These are phyloP conservation scores for Crithidia fasciculata DNA, from an alignment of 208 protist genomes.

Conservation along the genomic window DNA sequence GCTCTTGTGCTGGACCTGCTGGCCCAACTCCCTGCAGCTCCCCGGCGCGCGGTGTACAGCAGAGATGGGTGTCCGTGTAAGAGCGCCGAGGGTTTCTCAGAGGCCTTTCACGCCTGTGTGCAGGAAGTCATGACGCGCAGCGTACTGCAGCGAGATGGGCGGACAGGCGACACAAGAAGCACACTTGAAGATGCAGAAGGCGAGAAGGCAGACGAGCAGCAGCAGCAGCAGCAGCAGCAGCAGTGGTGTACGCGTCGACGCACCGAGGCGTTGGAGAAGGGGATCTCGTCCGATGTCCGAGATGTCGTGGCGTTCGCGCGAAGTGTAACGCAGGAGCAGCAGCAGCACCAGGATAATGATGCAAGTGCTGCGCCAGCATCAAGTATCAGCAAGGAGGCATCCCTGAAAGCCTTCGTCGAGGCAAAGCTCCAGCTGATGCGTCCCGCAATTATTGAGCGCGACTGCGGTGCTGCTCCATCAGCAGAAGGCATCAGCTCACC, in stretches of 20 bases:
- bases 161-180: background rate
- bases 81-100: constrained; percentile 46
- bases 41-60: constrained; percentile 61
- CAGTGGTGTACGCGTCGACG: background rate
- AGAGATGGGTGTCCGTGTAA: constrained; percentile 47
- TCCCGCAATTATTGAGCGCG: background rate
- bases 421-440: constrained; percentile 23
- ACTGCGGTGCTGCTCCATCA: background rate
- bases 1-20: constrained; percentile 18
- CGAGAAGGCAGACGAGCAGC: background rate
- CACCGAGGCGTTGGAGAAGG: background rate
- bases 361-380: background rate
- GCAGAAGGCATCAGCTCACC: background rate
- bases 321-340: constrained; percentile 16
- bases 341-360: background rate
- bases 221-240: background rate
- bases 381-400: background rate
- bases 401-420: constrained; percentile 24
- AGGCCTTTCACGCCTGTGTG: constrained; percentile 31
- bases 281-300: constrained; percentile 24
- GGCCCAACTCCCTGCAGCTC: constrained; percentile 21
- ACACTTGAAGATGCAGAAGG: background rate
- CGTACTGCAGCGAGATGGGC: constrained; percentile 40
- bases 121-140: constrained; percentile 48
- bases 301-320: constrained; percentile 33